Base-by-base conservation (phyloP, 2,329 filamentous ascomycete genomes). In the Aspergillus oerlinghausenensis region DNA sequence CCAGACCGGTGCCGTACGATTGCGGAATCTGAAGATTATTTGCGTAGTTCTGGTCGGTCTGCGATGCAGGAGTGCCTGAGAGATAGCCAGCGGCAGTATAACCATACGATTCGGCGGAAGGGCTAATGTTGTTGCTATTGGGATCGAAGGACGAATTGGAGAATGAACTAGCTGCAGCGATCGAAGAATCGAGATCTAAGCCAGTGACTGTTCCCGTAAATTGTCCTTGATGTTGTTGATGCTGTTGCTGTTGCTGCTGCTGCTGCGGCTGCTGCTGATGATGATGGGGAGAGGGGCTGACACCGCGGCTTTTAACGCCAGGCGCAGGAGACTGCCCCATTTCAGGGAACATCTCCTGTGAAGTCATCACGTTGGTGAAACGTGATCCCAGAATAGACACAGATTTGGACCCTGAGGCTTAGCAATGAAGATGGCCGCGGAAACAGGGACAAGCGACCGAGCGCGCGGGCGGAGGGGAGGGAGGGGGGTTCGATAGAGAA, bases 241-340 rank as follows among this genome's bases (percentile, higher is more conserved):
- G 43, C 10, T 47, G 43, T 6, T 47, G 40, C n/a, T 43, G 40
- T 2, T 42, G 38, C 17, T 42, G 38, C 21, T n/a, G n/a, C n/a
- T n/a, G 21, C 4, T 42, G 38, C n/a, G 14, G 43, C 9, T 47
- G 43, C 10, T 47, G 43, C 3, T 75, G 73, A 51, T 75, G 74
- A 50, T 67, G 70, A 63, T 75, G 75, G 48, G 70, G 66, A 50
- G 75, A 76, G 54, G 72, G 73, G 68, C 76, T 78, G 65, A 76
- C 67, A 59, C 72, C 72, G 60, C 72, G 74, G 67, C 66, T 70
- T 58, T 73, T 70, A 65, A 71, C 65, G 55, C 69, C 68, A 49
- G 62, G 68, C 10, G 72, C 72, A 50, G 70, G 64, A 52, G 74
- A 75, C 60, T 71, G 69, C 55, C 70, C 74, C 60, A 74, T 67